A percentile compares a stretch with the other conserved stretches of the same genome.
Conservation (phyloP, 164 flowering plant species). For the Amborella trichopoda region DNA sequence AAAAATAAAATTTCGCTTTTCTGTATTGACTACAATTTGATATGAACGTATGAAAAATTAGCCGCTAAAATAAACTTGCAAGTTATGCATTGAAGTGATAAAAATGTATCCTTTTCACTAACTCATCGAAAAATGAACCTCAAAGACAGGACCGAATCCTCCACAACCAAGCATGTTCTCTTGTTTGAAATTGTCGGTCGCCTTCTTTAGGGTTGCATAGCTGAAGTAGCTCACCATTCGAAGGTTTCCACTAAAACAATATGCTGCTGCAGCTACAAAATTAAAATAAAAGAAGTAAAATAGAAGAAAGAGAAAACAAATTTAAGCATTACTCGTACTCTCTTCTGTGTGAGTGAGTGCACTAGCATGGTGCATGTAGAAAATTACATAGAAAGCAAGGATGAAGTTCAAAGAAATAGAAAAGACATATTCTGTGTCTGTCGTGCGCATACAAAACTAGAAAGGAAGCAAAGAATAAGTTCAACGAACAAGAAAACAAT, state of each 20-base stretch:
- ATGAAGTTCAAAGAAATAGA: not conserved
- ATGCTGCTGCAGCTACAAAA: slow-evolving; percentile 18
- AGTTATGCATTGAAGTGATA: too few species aligned
- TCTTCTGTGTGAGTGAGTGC: not conserved
- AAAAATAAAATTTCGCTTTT: too few species aligned
- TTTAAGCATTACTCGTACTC: not conserved
- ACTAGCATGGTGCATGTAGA: not conserved
- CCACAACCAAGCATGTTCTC: slow-evolving; percentile 53
- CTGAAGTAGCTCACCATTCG: slow-evolving; percentile 40
- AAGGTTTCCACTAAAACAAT: slow-evolving; percentile 40
- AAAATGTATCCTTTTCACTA: too few species aligned
- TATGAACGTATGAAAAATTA: too few species aligned
- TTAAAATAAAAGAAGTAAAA: not conserved
- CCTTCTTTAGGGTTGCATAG: slow-evolving; percentile 44
- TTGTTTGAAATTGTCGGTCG: slow-evolving; percentile 51
- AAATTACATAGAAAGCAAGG: not conserved
- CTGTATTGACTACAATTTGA: too few species aligned
- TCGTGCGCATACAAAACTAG: too few species aligned
- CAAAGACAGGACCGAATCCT: slow-evolving; percentile 67
- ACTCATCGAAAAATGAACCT: too few species aligned
- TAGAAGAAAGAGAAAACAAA: not conserved
- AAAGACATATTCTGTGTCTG: not conserved
- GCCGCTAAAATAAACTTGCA: too few species aligned
- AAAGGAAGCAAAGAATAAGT: too few species aligned
- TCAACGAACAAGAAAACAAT: too few species aligned